Percentiles rank a stretch among this genome's conserved stretches.
Conservation (phyloP, 1,284 basidiomycete species). For the Tranzscheliella williamsii region DNA sequence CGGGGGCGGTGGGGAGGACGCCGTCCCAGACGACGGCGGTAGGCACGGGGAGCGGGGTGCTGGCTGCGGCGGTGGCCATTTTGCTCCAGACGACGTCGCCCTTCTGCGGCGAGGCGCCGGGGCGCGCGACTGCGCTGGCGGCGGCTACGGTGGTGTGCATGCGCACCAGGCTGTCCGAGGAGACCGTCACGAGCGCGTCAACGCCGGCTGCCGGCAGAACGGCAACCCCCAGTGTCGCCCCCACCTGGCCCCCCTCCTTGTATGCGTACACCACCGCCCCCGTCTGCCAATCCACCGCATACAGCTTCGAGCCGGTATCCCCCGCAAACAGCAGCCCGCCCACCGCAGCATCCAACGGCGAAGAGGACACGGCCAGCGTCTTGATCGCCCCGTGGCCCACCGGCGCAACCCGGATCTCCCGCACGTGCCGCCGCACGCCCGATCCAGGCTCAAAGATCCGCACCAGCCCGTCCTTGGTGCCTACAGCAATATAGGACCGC, state of each 20-base stretch:
- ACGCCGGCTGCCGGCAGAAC: constrained; percentile 5
- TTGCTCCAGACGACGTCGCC: constrained; percentile 13
- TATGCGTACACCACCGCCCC: constrained; percentile 38
- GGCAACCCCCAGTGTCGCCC: constrained; percentile 14
- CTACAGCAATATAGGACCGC: constrained; percentile 18
- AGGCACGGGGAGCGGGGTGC: constrained; percentile 10
- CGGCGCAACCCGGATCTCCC: constrained; percentile 25
- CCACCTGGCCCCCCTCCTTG: constrained; percentile 19
- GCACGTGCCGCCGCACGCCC: constrained; percentile 12
- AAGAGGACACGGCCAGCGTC: constrained; percentile 18
- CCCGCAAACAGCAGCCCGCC: constrained; percentile 39
- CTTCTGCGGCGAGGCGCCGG: constrained; percentile 14
- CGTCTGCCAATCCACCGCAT: constrained; percentile 34
- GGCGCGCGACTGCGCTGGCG: constrained; percentile 7
- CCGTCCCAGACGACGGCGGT: constrained; percentile 40
- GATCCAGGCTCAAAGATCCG: constrained; percentile 28
- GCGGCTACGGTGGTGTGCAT: constrained; percentile 15
- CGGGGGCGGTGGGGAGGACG: constrained; percentile 2
- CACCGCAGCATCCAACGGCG: constrained; percentile 4
- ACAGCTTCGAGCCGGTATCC: constrained; percentile 40
- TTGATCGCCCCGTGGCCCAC: constrained; percentile 27
- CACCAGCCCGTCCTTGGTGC: constrained; percentile 41
- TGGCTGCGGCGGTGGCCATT: constrained; percentile 6
- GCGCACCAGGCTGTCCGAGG: constrained; percentile 22
- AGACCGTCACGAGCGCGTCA: constrained; percentile 18